Base-by-base conservation (phyloP, 2,329 filamentous ascomycete genomes). In the Chaetomiaceae sp. region DNA sequence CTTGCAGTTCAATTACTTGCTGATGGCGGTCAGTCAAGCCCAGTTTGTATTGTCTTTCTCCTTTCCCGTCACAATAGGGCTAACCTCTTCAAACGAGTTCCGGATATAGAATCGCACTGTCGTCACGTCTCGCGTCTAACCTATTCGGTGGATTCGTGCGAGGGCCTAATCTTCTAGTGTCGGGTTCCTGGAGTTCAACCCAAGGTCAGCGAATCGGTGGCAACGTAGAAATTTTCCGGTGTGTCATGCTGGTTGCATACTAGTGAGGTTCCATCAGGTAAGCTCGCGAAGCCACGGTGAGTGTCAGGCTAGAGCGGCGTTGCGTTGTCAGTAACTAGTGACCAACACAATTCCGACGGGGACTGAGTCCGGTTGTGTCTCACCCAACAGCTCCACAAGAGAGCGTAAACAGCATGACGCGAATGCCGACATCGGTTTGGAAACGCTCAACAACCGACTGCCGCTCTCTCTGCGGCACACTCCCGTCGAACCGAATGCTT, bases 191-290 rank as follows among this genome's bases (percentile, higher is more conserved):
- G 15, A 10, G 9, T 10, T 20, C 3, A 9, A 24, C 8, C 4
- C 15, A 8, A 6, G 17, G 20, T 3, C 9, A 12, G 22, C 15
- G 33, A 38, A 30, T 15, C 36, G 22, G 22, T 9, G 22, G 22
- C 22, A 24, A 5, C 22, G 5, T 24, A n/a, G n/a, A n/a, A n/a
- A n/a, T n/a, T n/a, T n/a, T n/a, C n/a, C 6, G 9, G 6, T 9
- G 22, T 24, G 9, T 24, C 22, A 11, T 2, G 10, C 9, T 36
- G 8, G 3, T 5, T 20, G 33, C 55, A 48, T 53, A 68, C 65
- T 65, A 70, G n/a, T 75, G 72, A 0, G 73, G 73, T 42, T 78
- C 73, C 61, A 76, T 67, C 0, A 76, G 62, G 38, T 73, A 73
- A 0, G 67, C 71, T 1, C 68, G 62, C 0, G 70, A 70, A 0